phyloP scores from a whole-genome alignment of 148 eudicot genomes.

The Rhododendron griersonianum region DNA sequence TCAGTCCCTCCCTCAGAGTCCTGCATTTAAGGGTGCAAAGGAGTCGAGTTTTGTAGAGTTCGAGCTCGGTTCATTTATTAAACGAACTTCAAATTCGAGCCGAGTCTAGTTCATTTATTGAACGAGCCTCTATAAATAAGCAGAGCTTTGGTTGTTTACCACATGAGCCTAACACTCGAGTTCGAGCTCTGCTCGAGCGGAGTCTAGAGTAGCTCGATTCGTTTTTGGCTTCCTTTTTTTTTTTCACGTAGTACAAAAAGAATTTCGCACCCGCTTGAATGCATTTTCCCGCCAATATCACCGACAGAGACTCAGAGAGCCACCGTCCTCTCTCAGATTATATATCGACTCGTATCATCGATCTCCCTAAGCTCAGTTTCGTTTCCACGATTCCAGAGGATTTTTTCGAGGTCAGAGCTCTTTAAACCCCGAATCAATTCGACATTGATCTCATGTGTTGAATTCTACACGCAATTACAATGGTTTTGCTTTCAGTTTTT shows the following conservation, averaged over 20 bases:
- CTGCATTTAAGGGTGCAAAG: too few species aligned
- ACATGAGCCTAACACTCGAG: too few species aligned
- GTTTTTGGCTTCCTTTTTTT: neutral
- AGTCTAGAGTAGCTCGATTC: neutral
- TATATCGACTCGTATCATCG: neutral
- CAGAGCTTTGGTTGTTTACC: too few species aligned
- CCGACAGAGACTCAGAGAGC: neutral
- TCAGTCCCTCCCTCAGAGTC: too few species aligned
- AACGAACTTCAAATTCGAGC: too few species aligned
- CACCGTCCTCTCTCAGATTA: neutral
- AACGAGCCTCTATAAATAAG: too few species aligned
- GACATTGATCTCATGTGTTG: neutral
- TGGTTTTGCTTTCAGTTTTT: neutral
- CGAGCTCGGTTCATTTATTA: too few species aligned
- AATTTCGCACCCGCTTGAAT: neutral
- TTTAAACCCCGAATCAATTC: neutral
- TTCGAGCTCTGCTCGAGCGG: too few species aligned
- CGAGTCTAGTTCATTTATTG: neutral
- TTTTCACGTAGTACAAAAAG: neutral
- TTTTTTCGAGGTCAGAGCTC: slow-evolving; percentile 9
- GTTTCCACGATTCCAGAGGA: neutral
- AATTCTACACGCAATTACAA: neutral
- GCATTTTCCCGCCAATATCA: neutral
- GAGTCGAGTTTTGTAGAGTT: too few species aligned
- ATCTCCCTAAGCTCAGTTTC: neutral